phyloP scores from a whole-genome alignment of 371 early-diverging fungal genomes.

The Chytridium lagenaria region DNA sequence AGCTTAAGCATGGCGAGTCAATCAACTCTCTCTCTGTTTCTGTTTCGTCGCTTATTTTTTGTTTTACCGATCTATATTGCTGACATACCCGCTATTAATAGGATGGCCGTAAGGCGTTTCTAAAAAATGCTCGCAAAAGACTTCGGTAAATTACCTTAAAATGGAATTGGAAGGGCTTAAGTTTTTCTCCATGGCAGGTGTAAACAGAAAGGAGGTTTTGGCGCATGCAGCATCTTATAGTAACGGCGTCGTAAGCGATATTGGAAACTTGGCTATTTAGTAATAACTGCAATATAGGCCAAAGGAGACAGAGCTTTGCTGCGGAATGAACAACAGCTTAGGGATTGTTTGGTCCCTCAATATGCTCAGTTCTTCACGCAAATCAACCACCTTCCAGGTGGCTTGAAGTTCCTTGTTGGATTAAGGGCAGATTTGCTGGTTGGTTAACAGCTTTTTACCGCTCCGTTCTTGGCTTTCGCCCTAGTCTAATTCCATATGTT shows the following conservation, averaged over 20 bases:
- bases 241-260: not conserved
- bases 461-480: not conserved
- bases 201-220: constrained; percentile 27
- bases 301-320: constrained; percentile 43
- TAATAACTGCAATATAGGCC: constrained; percentile 40
- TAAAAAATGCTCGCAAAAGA: constrained; percentile 66
- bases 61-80: too few relatives aligned
- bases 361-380: constrained; percentile 73
- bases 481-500: not conserved
- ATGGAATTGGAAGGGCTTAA: not conserved
- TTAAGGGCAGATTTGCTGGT: constrained; percentile 76
- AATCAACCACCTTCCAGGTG: constrained; percentile 74
- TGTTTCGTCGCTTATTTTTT: too few relatives aligned
- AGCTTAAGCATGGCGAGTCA: constrained; percentile 52
- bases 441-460: not conserved
- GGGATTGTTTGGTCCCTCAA: constrained; percentile 66
- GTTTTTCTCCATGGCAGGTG: not conserved
- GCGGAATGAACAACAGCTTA: constrained; percentile 63
- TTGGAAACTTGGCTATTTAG: constrained; percentile 35
- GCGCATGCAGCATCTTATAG: constrained; percentile 21
- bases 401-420: constrained; percentile 74
- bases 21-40: not conserved
- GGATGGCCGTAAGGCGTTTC: constrained; percentile 59
- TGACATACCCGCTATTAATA: too few relatives aligned
- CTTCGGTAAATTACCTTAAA: constrained; percentile 51